Conservation (phyloP, 2,329 filamentous ascomycete species). For the Exophiala oligosperma region DNA sequence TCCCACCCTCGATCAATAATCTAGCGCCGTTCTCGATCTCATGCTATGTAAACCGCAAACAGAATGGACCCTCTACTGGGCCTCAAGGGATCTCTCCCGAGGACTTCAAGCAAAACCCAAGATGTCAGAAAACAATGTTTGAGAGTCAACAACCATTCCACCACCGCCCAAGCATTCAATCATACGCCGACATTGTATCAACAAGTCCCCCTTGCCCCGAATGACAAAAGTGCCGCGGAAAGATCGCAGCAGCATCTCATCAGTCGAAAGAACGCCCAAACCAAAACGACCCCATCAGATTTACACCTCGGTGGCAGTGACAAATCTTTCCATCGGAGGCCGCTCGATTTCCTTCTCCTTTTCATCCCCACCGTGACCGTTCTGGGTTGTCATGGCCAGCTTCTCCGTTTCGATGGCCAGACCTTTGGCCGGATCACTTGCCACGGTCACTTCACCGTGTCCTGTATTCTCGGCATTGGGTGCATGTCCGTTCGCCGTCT, state of each 20-base stretch:
- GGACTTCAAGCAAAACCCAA: too few relatives aligned
- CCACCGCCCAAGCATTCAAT: too few relatives aligned
- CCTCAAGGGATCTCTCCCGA: too few relatives aligned
- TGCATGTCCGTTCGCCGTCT: conserved; percentile 21
- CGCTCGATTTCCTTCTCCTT: conserved; percentile 3
- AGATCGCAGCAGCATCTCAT: neutral
- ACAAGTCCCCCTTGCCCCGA: too few relatives aligned
- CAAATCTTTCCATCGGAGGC: conserved; percentile 27
- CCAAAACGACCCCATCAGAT: neutral
- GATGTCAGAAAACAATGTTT: too few relatives aligned
- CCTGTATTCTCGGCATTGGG: conserved; percentile 1
- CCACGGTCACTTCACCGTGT: conserved; percentile 22
- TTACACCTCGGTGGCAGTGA: conserved; percentile 26
- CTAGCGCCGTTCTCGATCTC: neutral
- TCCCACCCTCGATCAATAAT: neutral
- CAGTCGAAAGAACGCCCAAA: neutral
- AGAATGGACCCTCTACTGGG: neutral
- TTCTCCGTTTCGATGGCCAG: conserved; percentile 27
- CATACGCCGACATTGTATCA: too few relatives aligned
- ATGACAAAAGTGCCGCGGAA: too few relatives aligned
- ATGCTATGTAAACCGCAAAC: too few relatives aligned
- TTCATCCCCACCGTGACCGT: neutral
- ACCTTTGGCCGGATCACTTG: conserved; percentile 24
- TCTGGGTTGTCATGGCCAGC: conserved; percentile 10
- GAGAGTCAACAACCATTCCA: too few relatives aligned